Base-by-base conservation (phyloP, 2,329 filamentous ascomycete species). In the Ophiognomonia clavigignenti-juglandacearum region DNA sequence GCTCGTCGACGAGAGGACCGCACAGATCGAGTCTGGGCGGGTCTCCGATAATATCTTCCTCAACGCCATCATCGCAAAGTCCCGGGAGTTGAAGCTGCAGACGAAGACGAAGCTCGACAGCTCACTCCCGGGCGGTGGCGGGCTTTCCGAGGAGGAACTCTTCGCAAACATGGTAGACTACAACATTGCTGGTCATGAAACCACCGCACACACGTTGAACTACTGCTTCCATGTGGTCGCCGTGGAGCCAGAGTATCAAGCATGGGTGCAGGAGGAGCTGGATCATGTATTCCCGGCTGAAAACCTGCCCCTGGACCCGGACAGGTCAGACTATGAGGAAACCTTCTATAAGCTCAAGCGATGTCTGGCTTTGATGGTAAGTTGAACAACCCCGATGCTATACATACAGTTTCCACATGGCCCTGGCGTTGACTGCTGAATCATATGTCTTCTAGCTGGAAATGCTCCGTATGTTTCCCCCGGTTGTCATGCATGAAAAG, bases 91-190 rank as follows among this genome's bases (percentile, higher is more conserved):
- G 26, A n/a, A n/a, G 3, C 26, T 22, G 5, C 35, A 45, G 11
- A 39, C 8, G 4, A 16, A 8, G 4, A n/a, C 14, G 13, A 16
- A 34, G 14, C 7, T 16, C 31, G 36, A 11, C 10, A 40, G 32
- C 8, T 11, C 35, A 1, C 18, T 20, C 19, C 2, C 4, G 4
- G 9, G 5, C 8, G 26, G 35, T 7, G 35, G 26, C 3, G n/a
- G n/a, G n/a, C 31, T 47, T 4, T 23, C 39, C 14, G 45, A 47
- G 9, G 45, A 41, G 6, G 45, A 47, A 13, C 26, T 47, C 18
- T 42, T 47, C 6, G 45, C 27, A 6, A 47, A 47, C 23, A 41
- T 47, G 37, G 35, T 47, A 14, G 23, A 36, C 14, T 41, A 47
- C 20, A 42, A 47, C 3, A 41, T 47, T 13, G 45, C 38, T 10